Percentiles rank a stretch among this genome's conserved stretches.
phyloP scores from a whole-genome alignment of 495 filamentous ascomycete genomes.

The Aspergillus avenaceus region DNA sequence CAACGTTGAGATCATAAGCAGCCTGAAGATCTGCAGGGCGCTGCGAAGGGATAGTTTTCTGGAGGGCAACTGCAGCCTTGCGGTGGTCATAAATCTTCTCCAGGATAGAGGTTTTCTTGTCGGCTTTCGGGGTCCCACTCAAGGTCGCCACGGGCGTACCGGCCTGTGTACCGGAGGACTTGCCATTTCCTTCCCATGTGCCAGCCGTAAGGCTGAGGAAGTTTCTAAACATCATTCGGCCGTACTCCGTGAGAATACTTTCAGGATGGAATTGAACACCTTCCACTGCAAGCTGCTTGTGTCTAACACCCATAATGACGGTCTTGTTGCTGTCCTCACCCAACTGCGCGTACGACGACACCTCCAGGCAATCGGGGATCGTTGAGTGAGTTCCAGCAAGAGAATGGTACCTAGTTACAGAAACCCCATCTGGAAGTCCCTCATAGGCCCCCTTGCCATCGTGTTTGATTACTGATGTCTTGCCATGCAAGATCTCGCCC shows the following conservation, averaged over 20 bases:
- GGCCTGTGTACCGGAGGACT: constrained; percentile 22
- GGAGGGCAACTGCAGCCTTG: constrained; percentile 67
- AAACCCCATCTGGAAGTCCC: constrained; percentile 68
- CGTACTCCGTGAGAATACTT: constrained; percentile 88
- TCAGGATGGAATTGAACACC: constrained; percentile 98
- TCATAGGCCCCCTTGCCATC: constrained; percentile 85
- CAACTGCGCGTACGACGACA: constrained; percentile 80
- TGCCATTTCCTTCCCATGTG: constrained; percentile 80
- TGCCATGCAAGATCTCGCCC: constrained; percentile 95
- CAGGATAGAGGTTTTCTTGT: constrained; percentile 78
- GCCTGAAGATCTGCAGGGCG: constrained; percentile 82
- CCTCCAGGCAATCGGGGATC: constrained; percentile 80
- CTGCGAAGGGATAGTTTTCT: constrained; percentile 83
- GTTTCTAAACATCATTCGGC: constrained; percentile 84
- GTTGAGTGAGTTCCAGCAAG: constrained; percentile 89
- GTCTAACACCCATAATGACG: constrained; percentile 94
- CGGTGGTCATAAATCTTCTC: constrained; percentile 90
- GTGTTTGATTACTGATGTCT: constrained; percentile 86
- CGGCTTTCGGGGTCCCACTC: constrained; percentile 17
- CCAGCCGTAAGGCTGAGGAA: constrained; percentile 83
- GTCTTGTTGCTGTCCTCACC: constrained; percentile 54
- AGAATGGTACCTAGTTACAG: constrained; percentile 94
- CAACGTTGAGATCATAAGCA: constrained; percentile 74
- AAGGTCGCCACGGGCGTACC: constrained; percentile 12
- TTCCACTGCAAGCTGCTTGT: constrained; percentile 85